Evolutionary conservation across 192 early-diverging fungal genomes (phyloP).

Genomic region (Backusella parvicylindrica): DNA sequence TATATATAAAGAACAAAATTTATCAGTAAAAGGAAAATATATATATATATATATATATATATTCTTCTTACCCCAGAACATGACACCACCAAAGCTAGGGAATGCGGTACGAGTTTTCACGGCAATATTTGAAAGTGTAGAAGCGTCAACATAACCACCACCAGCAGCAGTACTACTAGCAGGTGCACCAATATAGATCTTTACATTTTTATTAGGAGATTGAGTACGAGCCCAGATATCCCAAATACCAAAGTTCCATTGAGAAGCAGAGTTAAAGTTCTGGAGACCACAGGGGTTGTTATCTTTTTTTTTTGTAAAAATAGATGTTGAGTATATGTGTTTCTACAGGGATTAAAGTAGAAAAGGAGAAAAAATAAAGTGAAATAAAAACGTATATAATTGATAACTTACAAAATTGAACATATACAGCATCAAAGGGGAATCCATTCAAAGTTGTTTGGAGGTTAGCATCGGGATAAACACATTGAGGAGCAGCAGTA

Average conservation of each 20-base stretch:
- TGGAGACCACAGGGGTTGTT: slow-evolving; percentile 58
- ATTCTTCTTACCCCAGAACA: slow-evolving; percentile 46
- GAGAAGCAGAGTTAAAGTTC: slow-evolving; percentile 19
- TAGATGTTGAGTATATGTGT: not conserved
- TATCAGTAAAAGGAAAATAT: not conserved
- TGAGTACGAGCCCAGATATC: slow-evolving; percentile 56
- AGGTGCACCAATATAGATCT: slow-evolving; percentile 59
- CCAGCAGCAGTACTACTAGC: slow-evolving; percentile 52
- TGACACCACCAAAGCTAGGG: slow-evolving; percentile 53
- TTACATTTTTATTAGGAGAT: slow-evolving; percentile 57
- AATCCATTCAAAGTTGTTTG: slow-evolving; percentile 47
- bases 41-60: not conserved
- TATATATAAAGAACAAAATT: not conserved
- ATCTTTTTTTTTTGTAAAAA: slow-evolving; percentile 20
- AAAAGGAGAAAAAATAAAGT: not conserved
- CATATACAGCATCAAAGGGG: slow-evolving; percentile 59
- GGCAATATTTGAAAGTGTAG: slow-evolving; percentile 37
- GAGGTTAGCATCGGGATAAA: slow-evolving; percentile 60
- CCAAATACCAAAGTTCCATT: slow-evolving; percentile 49
- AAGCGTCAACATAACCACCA: slow-evolving; percentile 45
- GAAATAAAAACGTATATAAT: not conserved
- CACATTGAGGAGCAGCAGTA: slow-evolving; percentile 61
- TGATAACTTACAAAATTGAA: slow-evolving; percentile 53
- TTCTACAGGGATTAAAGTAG: not conserved
- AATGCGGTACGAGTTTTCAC: slow-evolving; percentile 37